Percentiles rank a stretch among this genome's conserved stretches.
Evolutionary conservation across 106 monocot genomes (phyloP).

Genomic region (Triglochin maritima): DNA sequence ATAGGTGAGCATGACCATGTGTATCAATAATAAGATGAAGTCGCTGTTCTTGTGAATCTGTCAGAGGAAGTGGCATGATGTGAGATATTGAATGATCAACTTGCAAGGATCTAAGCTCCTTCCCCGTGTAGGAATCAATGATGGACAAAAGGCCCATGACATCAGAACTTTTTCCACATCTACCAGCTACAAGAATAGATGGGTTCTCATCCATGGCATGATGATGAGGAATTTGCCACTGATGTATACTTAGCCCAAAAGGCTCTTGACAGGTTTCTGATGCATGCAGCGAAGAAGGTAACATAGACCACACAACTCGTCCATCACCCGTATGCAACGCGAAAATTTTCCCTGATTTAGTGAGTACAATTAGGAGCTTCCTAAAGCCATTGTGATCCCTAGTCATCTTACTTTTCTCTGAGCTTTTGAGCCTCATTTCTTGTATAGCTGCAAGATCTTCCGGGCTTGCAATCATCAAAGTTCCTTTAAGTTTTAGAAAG

Average conservation of each 20-base stretch:
- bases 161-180: conserved; percentile 49
- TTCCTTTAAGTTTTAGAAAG: conserved; percentile 84
- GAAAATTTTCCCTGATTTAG: conserved; percentile 74
- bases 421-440: conserved; percentile 68
- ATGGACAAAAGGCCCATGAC: conserved; percentile 47
- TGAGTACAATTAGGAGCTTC: conserved; percentile 80
- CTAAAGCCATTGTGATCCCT: conserved; percentile 97
- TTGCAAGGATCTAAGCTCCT: conserved; percentile 34
- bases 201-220: conserved; percentile 83
- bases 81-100: conserved; percentile 57
- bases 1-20: conserved; percentile 62
- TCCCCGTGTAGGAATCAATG: conserved; percentile 89
- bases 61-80: conserved; percentile 66
- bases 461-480: conserved; percentile 81
- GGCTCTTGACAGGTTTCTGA: conserved; percentile 38
- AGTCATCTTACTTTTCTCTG: conserved; percentile 89
- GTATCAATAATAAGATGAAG: conserved; percentile 87
- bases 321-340: conserved; percentile 98
- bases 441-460: conserved; percentile 75
- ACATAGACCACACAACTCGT: conserved; percentile 76
- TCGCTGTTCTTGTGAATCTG: conserved; percentile 63
- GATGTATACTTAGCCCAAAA: conserved; percentile 48
- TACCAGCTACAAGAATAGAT: conserved; percentile 76
- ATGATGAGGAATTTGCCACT: conserved; percentile 94
- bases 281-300: conserved; percentile 46